Base-by-base conservation (phyloP, 495 filamentous ascomycete genomes). In the Thozetella sp. region DNA sequence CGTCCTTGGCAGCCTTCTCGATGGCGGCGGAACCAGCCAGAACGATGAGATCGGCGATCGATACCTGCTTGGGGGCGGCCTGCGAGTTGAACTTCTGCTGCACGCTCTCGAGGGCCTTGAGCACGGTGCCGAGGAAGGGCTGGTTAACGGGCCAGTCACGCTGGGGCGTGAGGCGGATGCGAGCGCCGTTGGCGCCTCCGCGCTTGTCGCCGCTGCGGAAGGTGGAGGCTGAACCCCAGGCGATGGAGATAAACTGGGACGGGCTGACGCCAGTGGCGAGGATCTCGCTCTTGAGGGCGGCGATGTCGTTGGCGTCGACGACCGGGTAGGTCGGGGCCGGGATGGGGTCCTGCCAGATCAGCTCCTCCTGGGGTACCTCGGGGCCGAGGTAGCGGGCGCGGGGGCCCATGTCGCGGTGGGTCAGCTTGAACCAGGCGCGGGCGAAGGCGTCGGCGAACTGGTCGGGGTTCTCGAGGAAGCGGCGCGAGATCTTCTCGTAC, bases 181-280 rank as follows among this genome's bases (percentile, higher is more conserved):
- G 88, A 3, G 85, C 88, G 57, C 88, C 88, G 61, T 90, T 90
- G 72, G 88, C 88, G 61, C 88, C 88, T 60, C 88, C 88, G 57
- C 88, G 87, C 82, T 90, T 91, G 80, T 91, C 88, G 60, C 84
- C 75, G 58, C 87, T 86, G 52, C 88, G 88, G 87, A 90, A 91
- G 27, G 86, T 86, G 9, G 88, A 86, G 27, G 88, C 88, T 0
- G 88, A 86, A 2, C 87, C 86, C 86, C 86, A 91, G 15, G 88
- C 88, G 22, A 80, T 79, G 12, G 77, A 76, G 54, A 91, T 76
- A 43, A 90, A 76, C 66, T 83, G 81, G 63, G 76, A 70, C 2
- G 80, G 74, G 20, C 77, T 76, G 12, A 89, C 63, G 34, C 85
- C 85, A 40, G 83, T 73, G 51, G 72, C 73, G 2, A 91, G 76